Percentiles rank a stretch among this genome's conserved stretches.
phyloP scores from a whole-genome alignment of 2,329 filamentous ascomycete species.

The Camillea tinctor region DNA sequence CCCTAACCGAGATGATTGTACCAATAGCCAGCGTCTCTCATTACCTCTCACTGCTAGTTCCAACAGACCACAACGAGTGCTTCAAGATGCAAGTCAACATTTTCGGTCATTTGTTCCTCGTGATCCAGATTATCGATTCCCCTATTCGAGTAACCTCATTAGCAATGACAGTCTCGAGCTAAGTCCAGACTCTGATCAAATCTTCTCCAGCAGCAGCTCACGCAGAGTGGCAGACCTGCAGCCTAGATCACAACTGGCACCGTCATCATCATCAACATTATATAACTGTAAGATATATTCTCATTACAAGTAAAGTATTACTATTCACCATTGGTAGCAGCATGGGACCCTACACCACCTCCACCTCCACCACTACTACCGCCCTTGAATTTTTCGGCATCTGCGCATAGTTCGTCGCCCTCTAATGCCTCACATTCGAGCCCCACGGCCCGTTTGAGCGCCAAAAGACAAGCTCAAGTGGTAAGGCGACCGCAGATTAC shows the following conservation, averaged over 20 bases:
- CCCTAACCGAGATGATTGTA: neutral
- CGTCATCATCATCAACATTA: conserved; percentile 23
- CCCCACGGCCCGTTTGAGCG: conserved; percentile 27
- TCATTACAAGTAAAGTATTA: neutral
- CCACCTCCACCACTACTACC: conserved; percentile 9
- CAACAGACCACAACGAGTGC: conserved; percentile 20
- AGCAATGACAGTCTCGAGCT: conserved; percentile 9
- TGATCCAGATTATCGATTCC: conserved; percentile 15
- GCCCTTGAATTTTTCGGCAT: conserved; percentile 13
- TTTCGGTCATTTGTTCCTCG: conserved; percentile 23
- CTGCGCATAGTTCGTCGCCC: conserved; percentile 28
- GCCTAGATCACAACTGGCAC: conserved; percentile 16
- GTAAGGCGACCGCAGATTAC: conserved; percentile 9
- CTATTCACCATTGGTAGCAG: conserved; percentile 17
- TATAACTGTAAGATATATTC: conserved; percentile 18
- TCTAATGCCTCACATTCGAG: conserved; percentile 26
- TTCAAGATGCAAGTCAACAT: conserved; percentile 34
- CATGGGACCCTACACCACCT: conserved; percentile 13
- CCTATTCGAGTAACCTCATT: conserved; percentile 15
- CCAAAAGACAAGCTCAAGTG: conserved; percentile 14
- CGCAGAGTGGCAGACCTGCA: conserved; percentile 18
- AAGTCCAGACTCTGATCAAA: conserved; percentile 13
- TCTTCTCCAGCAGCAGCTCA: conserved; percentile 13
- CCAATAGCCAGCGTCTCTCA: conserved; percentile 18
- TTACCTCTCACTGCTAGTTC: conserved; percentile 14